phyloP scores from a whole-genome alignment of 2,329 filamentous ascomycete species.

The Xylariaceae sp. region DNA sequence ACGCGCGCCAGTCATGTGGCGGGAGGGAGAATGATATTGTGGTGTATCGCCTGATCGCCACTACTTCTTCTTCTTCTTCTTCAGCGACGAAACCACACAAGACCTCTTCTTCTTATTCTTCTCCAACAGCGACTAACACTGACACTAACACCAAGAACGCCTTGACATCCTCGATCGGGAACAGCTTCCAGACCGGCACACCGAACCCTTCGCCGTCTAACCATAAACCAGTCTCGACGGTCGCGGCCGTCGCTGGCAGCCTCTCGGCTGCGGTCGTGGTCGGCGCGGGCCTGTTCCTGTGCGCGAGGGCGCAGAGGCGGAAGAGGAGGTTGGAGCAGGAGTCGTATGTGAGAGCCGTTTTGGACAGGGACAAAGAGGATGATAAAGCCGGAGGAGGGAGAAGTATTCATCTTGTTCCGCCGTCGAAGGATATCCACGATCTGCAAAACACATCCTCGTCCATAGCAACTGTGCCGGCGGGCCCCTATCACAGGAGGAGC shows the following conservation, averaged over 20 bases:
- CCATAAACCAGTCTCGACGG: conserved; percentile 6
- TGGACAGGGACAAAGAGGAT: conserved; percentile 7
- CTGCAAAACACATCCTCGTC: too few species aligned
- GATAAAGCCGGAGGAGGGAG: too few species aligned
- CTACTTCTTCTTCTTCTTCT: not conserved
- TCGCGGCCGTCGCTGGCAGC: conserved; percentile 23
- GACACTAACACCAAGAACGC: too few species aligned
- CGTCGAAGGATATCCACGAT: too few species aligned
- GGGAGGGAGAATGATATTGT: conserved; percentile 20
- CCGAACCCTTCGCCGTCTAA: too few species aligned
- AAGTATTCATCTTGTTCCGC: too few species aligned
- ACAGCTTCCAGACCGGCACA: too few species aligned
- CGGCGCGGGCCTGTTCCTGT: conserved; percentile 19
- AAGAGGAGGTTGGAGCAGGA: conserved; percentile 20
- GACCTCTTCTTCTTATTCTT: too few species aligned
- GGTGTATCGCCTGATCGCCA: conserved; percentile 18
- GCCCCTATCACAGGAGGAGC: too few species aligned
- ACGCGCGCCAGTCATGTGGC: conserved; percentile 21
- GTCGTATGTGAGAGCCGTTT: conserved; percentile 10
- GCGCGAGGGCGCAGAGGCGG: conserved; percentile 19
- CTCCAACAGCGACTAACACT: too few species aligned
- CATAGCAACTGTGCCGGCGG: too few species aligned
- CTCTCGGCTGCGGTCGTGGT: conserved; percentile 24
- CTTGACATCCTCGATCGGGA: too few species aligned
- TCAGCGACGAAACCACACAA: not conserved